phyloP scores from a whole-genome alignment of 2,329 filamentous ascomycete genomes.

The Sporothrix protearum region DNA sequence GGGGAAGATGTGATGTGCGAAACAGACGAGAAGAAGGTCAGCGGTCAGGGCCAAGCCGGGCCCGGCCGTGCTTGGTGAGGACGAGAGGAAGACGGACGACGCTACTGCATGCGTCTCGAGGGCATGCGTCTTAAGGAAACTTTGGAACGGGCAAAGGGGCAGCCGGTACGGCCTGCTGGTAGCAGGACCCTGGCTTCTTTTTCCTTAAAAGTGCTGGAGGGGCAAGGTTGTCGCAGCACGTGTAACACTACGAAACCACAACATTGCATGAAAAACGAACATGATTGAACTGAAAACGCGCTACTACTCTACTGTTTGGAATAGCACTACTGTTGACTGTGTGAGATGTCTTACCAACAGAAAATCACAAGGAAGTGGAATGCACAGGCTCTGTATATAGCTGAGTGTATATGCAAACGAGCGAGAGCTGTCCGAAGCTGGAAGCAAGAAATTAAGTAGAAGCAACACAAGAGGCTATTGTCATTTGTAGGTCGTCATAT shows the following conservation, averaged over 20 bases:
- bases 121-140: no score
- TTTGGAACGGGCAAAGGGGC: no score
- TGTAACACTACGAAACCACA: slow-evolving; percentile 6
- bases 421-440: background rate
- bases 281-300: background rate
- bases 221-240: background rate
- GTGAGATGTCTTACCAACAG: no score
- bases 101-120: background rate
- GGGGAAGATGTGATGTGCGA: background rate
- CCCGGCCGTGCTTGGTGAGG: background rate
- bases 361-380: no score
- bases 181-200: background rate
- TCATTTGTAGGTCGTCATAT: background rate
- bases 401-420: background rate
- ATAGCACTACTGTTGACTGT: no score
- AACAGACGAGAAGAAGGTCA: background rate
- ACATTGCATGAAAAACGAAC: background rate
- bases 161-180: background rate
- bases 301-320: no score
- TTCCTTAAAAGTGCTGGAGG: background rate
- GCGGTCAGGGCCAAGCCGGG: no score
- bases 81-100: background rate
- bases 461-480: background rate
- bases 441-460: background rate
- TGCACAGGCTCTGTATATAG: no score